Percentiles rank a stretch among this genome's conserved stretches.
Evolutionary conservation across 2,329 filamentous ascomycete genomes (phyloP).

Genomic region (Atkinsonella texensis): DNA sequence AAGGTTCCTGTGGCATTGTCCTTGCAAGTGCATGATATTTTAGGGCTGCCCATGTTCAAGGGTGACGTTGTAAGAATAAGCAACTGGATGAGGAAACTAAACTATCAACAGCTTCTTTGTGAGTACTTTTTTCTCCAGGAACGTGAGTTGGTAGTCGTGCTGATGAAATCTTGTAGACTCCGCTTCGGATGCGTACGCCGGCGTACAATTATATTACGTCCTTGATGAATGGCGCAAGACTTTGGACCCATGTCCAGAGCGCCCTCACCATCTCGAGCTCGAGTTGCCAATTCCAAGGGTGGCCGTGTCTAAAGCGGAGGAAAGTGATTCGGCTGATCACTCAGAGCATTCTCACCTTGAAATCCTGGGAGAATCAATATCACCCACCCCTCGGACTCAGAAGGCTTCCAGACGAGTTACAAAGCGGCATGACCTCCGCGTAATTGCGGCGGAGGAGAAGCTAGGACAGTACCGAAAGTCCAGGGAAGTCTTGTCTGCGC

Average conservation of each 20-base stretch:
- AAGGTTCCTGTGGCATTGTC: constrained; percentile 55
- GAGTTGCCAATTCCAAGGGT: constrained; percentile 48
- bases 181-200: constrained; percentile 74
- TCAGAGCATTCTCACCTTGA: neutral
- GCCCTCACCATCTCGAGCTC: constrained; percentile 56
- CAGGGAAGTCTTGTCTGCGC: constrained; percentile 13
- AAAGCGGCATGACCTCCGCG: constrained; percentile 23
- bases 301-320: neutral
- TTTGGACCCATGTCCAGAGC: constrained; percentile 58
- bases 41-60: constrained; percentile 67
- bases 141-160: neutral
- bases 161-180: constrained; percentile 39
- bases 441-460: constrained; percentile 31
- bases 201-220: constrained; percentile 57
- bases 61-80: constrained; percentile 56
- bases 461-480: constrained; percentile 23
- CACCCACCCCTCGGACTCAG: neutral
- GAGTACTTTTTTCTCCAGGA: constrained; percentile 24
- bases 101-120: constrained; percentile 56
- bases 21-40: constrained; percentile 54
- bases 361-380: neutral
- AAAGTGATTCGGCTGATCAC: neutral
- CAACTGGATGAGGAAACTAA: constrained; percentile 58
- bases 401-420: neutral
- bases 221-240: constrained; percentile 56